Conservation (phyloP, 1,284 basidiomycete genomes). For the Peniophora sp. region DNA sequence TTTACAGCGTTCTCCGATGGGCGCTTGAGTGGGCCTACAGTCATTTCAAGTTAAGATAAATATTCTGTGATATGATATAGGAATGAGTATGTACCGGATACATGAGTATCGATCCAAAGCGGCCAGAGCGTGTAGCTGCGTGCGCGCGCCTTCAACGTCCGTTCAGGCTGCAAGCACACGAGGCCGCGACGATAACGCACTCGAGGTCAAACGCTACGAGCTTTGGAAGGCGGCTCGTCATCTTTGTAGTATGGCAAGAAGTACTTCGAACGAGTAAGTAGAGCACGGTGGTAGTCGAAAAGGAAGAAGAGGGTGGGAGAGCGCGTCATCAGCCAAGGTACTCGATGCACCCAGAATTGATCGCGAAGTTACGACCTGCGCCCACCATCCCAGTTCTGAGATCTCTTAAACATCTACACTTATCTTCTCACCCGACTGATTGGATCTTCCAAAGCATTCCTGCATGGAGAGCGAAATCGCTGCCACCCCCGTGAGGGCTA, state of each 20-base stretch:
- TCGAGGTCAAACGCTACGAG: constrained; percentile 82
- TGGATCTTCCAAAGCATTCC: too few species aligned
- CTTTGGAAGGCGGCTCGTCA: constrained; percentile 45
- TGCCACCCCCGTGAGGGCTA: too few species aligned
- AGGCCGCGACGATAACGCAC: constrained; percentile 33
- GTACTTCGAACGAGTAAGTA: not conserved
- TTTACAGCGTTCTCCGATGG: constrained; percentile 8
- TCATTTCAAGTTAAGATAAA: not conserved
- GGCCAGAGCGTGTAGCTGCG: constrained; percentile 78
- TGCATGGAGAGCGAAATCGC: too few species aligned
- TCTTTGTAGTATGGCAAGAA: constrained; percentile 6
- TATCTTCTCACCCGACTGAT: too few species aligned
- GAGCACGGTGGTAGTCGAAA: too few species aligned
- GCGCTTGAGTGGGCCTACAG: constrained; percentile 53
- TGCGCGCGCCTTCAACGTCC: constrained; percentile 2
- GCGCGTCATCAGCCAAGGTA: too few species aligned
- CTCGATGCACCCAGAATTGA: too few species aligned
- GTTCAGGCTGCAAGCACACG: constrained; percentile 3
- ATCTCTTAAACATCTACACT: too few species aligned
- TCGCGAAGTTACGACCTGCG: too few species aligned
- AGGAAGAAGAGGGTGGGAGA: too few species aligned
- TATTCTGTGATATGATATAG: not conserved
- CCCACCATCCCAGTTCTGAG: too few species aligned
- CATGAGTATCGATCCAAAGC: constrained; percentile 77
- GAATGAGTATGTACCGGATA: constrained; percentile 29